Base-by-base conservation (phyloP, 2,329 filamentous ascomycete genomes). In the Colletotrichum chlorophyti region DNA sequence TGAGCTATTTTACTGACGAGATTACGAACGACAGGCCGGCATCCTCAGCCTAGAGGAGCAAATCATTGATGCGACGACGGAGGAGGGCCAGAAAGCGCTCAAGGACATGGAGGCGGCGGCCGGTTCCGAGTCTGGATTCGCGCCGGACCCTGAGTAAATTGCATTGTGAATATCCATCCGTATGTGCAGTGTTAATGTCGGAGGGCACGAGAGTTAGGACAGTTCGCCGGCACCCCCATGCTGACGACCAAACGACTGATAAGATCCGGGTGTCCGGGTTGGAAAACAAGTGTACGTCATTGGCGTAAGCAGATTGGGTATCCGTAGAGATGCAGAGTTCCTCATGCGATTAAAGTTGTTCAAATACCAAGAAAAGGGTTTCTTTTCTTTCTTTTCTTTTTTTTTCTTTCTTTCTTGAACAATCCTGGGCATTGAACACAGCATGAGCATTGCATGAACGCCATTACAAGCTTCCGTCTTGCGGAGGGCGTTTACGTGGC, bases 31-130 rank as follows among this genome's bases (percentile, higher is more conserved):
- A 49, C 63, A 88, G 77, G 92, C 92, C 14, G 91, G 91, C 32
- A 94, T 97, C 80, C 76, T 99, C 64, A 97, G 91, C 71, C 74
- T 99, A 47, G 93, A 98, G 72, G 88, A 97, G 69, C 88, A 96
- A 46, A 92, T 99, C 48, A 96, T 99, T 65, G 95, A 99, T 76
- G 91, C 93, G 1, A 99, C 93, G 41, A 96, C 94, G 3, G 89
- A 93, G 69, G 88, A 95, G 71, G 93, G 93, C 3, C 84, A 89
- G 78, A 85, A 88, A 71, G 87, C 88, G 69, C 80, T 94, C 66
- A 89, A 90, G 76, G 86, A 93, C 64, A 83, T 96, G 60, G 88
- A 92, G 72, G 81, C 83, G 23, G 74, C 73, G 37, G 70, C 73
- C 51, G 71, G 73, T 46, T 68, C 68, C n/a, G 63, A 63, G 32